Percentiles rank a stretch among this genome's conserved stretches.
phyloP scores from a whole-genome alignment of 2,329 filamentous ascomycete genomes.

The Hypoxylon sp. region DNA sequence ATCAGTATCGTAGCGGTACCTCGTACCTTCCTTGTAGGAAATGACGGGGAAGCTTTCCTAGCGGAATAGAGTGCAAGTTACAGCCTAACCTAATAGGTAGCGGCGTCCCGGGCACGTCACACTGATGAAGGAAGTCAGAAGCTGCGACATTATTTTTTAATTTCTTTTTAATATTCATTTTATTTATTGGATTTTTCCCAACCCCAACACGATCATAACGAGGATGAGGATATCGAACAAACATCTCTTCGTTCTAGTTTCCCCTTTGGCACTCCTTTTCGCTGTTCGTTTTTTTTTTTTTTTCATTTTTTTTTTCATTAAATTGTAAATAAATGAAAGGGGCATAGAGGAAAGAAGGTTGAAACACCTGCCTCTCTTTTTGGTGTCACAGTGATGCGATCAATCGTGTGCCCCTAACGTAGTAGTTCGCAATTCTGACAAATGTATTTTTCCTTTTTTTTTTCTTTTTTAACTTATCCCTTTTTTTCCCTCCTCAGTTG shows the following conservation, averaged over 20 bases:
- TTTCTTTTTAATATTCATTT: conserved; percentile 19
- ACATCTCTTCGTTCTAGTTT: background rate
- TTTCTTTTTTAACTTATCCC: background rate
- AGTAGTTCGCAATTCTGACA: background rate
- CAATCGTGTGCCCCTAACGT: background rate
- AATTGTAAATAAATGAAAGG: background rate
- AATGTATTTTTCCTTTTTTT: background rate
- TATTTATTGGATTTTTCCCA: conserved; percentile 1
- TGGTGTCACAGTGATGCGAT: background rate
- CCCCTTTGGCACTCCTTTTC: too few relatives aligned
- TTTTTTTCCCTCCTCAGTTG: background rate
- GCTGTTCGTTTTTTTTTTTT: background rate
- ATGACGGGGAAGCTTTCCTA: conserved; percentile 31
- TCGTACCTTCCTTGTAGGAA: conserved; percentile 20
- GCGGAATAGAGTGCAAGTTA: conserved; percentile 5
- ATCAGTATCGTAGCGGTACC: conserved; percentile 26
- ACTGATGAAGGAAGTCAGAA: conserved; percentile 4
- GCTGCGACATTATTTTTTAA: conserved; percentile 32
- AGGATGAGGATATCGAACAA: background rate
- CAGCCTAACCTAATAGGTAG: conserved; percentile 20
- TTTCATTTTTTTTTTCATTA: background rate
- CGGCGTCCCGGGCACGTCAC: conserved; percentile 23
- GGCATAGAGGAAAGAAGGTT: background rate
- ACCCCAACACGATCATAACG: background rate
- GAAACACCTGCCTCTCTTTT: background rate